phyloP scores from a whole-genome alignment of 1,284 basidiomycete species.

The Tilletia caries region DNA sequence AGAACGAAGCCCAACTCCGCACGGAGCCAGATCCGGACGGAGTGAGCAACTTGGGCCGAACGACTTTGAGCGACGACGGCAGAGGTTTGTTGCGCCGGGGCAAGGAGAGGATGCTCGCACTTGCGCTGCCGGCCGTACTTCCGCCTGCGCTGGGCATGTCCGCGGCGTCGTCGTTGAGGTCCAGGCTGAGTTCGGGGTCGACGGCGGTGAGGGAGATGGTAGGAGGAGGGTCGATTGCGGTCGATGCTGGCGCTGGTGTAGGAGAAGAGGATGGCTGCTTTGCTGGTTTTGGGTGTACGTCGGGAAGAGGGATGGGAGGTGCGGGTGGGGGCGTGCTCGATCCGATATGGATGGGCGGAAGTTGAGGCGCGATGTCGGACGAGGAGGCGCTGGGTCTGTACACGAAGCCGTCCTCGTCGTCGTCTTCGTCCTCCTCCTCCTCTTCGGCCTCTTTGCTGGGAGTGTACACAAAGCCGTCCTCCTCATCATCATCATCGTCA shows the following conservation, averaged over 20 bases:
- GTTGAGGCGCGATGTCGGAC: background rate
- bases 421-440: conserved; percentile 52
- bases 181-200: background rate
- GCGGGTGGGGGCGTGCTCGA: background rate
- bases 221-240: background rate
- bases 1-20: no score
- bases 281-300: background rate
- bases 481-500: conserved; percentile 56
- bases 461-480: conserved; percentile 2
- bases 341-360: conserved; percentile 51
- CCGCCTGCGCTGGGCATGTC: no score
- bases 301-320: background rate
- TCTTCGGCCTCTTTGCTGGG: background rate
- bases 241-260: background rate
- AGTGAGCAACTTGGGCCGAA: no score
- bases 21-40: no score
- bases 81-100: no score
- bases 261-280: background rate
- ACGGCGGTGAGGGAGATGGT: background rate
- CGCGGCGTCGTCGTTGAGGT: no score
- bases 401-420: conserved; percentile 65
- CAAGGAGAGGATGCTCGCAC: no score
- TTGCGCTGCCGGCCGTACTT: no score
- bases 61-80: no score
- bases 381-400: conserved; percentile 56